phyloP scores from a whole-genome alignment of 2,329 filamentous ascomycete genomes.

The Stenocarpella maydis region DNA sequence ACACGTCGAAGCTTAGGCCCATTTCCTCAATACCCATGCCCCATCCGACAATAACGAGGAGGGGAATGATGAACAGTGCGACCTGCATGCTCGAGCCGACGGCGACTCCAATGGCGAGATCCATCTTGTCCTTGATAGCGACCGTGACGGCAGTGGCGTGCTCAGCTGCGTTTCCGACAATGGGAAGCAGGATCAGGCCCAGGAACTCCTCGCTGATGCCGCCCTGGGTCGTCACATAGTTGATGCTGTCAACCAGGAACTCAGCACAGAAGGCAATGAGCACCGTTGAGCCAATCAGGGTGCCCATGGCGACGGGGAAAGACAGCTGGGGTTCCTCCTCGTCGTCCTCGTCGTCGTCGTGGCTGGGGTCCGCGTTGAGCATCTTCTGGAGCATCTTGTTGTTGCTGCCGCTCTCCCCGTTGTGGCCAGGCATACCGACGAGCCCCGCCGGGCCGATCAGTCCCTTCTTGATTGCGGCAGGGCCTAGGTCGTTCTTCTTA shows the following conservation, averaged over 20 bases:
- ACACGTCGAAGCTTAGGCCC: slow-evolving; percentile 86
- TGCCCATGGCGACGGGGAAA: slow-evolving; percentile 74
- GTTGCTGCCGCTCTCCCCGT: slow-evolving; percentile 37
- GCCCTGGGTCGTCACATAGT: slow-evolving; percentile 68
- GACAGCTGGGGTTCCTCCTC: slow-evolving; percentile 78
- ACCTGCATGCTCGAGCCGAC: slow-evolving; percentile 85
- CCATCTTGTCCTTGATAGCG: slow-evolving; percentile 86
- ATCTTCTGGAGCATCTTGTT: slow-evolving; percentile 56
- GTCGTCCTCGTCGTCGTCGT: slow-evolving; percentile 71
- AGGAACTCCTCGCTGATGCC: slow-evolving; percentile 77
- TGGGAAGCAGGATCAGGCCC: slow-evolving; percentile 80
- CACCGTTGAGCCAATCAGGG: slow-evolving; percentile 76
- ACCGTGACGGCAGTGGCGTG: slow-evolving; percentile 84
- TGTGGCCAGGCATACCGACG: slow-evolving; percentile 44
- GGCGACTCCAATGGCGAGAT: slow-evolving; percentile 81
- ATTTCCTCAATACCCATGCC: slow-evolving; percentile 75
- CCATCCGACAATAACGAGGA: slow-evolving; percentile 82
- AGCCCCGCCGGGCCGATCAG: slow-evolving; percentile 51
- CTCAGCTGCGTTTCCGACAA: slow-evolving; percentile 85
- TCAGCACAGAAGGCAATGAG: slow-evolving; percentile 84
- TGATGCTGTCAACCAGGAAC: slow-evolving; percentile 79
- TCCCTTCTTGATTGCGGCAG: slow-evolving; percentile 50
- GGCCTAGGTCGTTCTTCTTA: slow-evolving; percentile 39
- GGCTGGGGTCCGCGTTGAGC: slow-evolving; percentile 50
- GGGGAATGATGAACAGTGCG: slow-evolving; percentile 78